Evolutionary conservation across 352 stramenopile genomes (phyloP), one percentile per base, ranked within the genome.

Genomic region (Pythium utonaiense): DNA sequence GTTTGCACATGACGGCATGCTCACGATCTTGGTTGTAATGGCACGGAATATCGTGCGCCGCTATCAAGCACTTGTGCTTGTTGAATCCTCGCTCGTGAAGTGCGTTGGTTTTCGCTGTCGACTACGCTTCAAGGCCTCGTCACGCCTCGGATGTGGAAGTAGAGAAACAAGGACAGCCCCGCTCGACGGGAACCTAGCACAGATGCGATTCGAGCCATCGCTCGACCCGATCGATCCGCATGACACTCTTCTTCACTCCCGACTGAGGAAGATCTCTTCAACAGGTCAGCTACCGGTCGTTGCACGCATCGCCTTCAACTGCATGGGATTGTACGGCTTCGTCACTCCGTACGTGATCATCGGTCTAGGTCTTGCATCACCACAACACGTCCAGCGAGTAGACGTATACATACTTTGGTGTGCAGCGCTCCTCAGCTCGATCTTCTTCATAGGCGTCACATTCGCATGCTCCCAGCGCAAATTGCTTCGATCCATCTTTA

Each of bases 11-110:
- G 40, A 47, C 16, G 40, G 40, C 5, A 47, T 19, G 1, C 40
- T 47, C n/a, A 47, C 40, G 5, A 47, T 47, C 40, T 24, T 47
- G 40, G 40, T 47, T 25, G 40, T 47, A 19, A 47, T 47, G 40
- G 40, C n/a, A 12, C 19, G 40, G 25, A 47, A 25, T 19, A 47
- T 47, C 13, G 40, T 19, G n/a, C 40, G 40, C 3, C 40, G 40
- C 24, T 47, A 47, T 12, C 40, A 47, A 47, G 40, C 40, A 4
- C n/a, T 47, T 4, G 40, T 25, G n/a, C 40, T 17, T 14, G n/a
- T 3, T 1, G 16, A n/a, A 47, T 27, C 7, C 5, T 10, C 17
- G 6, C 6, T 47, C n/a, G 40, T 47, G 40, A 47, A 47, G 40
- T 47, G 40, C n/a, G 40, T 47, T 8, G 40, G n/a, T 3, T 12